Evolutionary conservation across 768 basidiomycete species (phyloP).

Genomic region (Suillus sp.): DNA sequence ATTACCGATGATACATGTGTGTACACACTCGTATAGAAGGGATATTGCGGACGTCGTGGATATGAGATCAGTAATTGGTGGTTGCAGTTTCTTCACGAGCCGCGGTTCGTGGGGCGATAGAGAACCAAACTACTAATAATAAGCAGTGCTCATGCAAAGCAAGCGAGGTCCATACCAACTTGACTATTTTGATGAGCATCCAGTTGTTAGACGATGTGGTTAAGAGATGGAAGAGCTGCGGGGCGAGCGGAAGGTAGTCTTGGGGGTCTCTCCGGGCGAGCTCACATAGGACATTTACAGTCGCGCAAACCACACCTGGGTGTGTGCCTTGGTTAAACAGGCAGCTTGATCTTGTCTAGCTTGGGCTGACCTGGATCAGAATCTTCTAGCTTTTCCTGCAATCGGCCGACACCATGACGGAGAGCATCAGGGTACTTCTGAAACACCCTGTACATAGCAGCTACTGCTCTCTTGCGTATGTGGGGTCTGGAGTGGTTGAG

Average conservation of each 20-base stretch:
- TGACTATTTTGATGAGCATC: constrained; percentile 99
- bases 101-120: constrained; percentile 91
- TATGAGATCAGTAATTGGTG: constrained; percentile 93
- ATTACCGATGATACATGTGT: constrained; percentile 95
- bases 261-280: constrained; percentile 77
- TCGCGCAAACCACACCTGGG: constrained; percentile 88
- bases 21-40: constrained; percentile 95
- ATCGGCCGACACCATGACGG: constrained; percentile 60
- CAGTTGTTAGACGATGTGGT: constrained; percentile 97
- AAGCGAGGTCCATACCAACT: constrained; percentile 61
- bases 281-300: constrained; percentile 94
- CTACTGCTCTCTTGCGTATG: constrained; percentile 88
- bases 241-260: constrained; percentile 85
- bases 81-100: constrained; percentile 90
- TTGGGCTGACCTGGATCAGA: constrained; percentile 57
- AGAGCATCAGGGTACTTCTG: constrained; percentile 82
- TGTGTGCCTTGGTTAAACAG: constrained; percentile 9
- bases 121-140: constrained; percentile 75
- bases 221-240: constrained; percentile 89
- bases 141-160: background rate
- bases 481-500: constrained; percentile 86
- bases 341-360: background rate
- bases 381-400: constrained; percentile 84
- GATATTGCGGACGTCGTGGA: constrained; percentile 95
- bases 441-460: constrained; percentile 80